A percentile compares a stretch with the other conserved stretches of the same genome.
Conservation (phyloP, 257 asterid species). For the Verbena officinalis region DNA sequence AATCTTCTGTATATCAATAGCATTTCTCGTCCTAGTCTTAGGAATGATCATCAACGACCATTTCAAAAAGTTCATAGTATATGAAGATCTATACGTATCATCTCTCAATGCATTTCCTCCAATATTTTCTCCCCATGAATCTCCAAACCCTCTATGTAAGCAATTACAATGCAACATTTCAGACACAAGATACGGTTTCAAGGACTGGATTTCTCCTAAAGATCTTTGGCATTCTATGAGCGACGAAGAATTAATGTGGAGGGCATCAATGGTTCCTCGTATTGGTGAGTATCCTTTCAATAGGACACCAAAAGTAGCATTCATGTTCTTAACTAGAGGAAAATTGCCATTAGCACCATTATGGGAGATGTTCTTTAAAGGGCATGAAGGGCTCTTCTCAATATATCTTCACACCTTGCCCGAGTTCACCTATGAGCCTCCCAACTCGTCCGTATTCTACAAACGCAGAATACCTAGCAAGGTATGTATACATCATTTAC, state of each 20-base stretch:
- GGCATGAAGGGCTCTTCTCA: constrained; percentile 63
- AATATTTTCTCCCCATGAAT: constrained; percentile 24
- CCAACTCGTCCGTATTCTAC: constrained; percentile 65
- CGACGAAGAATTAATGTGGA: constrained; percentile 66
- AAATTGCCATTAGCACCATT: constrained; percentile 60
- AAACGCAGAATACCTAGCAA: constrained; percentile 70
- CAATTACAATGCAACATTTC: constrained; percentile 28
- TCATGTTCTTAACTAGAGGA: constrained; percentile 74
- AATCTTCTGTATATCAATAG: constrained; percentile 44
- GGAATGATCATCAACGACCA: constrained; percentile 59
- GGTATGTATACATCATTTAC: constrained; percentile 33
- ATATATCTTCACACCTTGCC: constrained; percentile 72
- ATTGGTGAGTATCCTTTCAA: constrained; percentile 45
- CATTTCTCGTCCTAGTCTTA: constrained; percentile 49
- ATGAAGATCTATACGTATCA: constrained; percentile 59
- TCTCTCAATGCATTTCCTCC: constrained; percentile 50
- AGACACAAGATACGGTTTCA: neutral
- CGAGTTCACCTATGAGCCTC: constrained; percentile 44
- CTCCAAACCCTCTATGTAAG: constrained; percentile 29
- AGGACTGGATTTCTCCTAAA: constrained; percentile 34
- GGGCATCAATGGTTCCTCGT: constrained; percentile 70
- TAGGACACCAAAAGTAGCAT: constrained; percentile 59
- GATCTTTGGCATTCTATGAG: constrained; percentile 52
- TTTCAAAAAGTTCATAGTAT: constrained; percentile 44
- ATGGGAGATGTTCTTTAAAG: constrained; percentile 81